Percentiles rank a stretch among this genome's conserved stretches.
Conservation (phyloP, 148 eudicot species). For the Spergularia marina region DNA sequence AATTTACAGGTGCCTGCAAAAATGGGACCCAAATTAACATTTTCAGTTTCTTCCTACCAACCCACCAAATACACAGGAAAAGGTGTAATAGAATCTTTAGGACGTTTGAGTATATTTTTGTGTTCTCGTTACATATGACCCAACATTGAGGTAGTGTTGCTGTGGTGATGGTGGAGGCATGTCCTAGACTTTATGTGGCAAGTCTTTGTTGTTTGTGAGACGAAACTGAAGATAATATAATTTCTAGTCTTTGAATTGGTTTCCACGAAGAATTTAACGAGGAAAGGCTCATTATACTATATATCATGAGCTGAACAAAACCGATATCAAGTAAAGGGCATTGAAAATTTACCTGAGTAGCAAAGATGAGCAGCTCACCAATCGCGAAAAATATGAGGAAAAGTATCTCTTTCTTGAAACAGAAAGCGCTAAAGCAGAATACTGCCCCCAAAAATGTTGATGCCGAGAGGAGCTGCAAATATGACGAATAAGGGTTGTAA, state of each 20-base stretch:
- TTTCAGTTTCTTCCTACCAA: background rate
- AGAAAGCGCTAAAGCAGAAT: slow-evolving; percentile 85
- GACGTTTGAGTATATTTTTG: background rate
- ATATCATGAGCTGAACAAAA: slow-evolving; percentile 8
- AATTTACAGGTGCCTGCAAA: slow-evolving; percentile 94
- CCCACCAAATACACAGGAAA: background rate
- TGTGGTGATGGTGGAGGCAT: too few relatives aligned
- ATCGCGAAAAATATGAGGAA: slow-evolving; percentile 67
- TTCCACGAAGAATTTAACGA: background rate
- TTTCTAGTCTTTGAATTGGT: background rate
- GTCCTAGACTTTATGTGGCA: background rate
- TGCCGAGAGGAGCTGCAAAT: slow-evolving; percentile 72
- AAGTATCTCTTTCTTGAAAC: slow-evolving; percentile 55
- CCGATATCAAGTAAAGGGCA: background rate
- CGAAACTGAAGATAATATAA: background rate
- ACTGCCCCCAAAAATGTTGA: slow-evolving; percentile 71
- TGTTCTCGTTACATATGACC: background rate
- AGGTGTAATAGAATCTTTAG: background rate
- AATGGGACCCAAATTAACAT: background rate
- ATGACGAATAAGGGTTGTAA: slow-evolving; percentile 11
- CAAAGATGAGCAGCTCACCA: slow-evolving; percentile 85
- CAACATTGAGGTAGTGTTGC: background rate
- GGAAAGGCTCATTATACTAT: background rate
- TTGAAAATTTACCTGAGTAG: slow-evolving; percentile 68
- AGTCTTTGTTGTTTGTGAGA: background rate